phyloP scores from a whole-genome alignment of 2,329 filamentous ascomycete genomes.

The Metarhizium guizhouense region DNA sequence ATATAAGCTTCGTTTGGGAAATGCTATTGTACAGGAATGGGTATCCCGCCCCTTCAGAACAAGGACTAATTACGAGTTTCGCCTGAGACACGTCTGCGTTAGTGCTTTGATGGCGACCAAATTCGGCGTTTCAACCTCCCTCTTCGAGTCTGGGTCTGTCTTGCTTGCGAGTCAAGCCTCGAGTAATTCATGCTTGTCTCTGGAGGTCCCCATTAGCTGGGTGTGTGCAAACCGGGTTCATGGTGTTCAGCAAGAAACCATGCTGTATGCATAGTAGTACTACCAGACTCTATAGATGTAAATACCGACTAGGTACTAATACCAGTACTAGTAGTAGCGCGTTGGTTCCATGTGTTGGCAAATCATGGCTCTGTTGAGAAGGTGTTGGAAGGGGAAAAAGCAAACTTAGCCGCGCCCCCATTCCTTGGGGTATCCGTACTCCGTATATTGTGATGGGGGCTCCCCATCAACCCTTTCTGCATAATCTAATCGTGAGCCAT shows the following conservation, averaged over 20 bases:
- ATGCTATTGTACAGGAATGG: not conserved
- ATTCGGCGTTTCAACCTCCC: not conserved
- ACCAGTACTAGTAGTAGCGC: not conserved
- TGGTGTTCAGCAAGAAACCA: too few relatives aligned
- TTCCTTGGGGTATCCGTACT: not conserved
- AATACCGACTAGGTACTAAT: too few relatives aligned
- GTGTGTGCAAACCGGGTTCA: too few relatives aligned
- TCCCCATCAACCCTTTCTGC: too few relatives aligned
- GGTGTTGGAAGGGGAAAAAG: not conserved
- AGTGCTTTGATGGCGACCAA: not conserved
- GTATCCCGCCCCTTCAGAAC: not conserved
- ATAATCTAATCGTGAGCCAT: too few relatives aligned
- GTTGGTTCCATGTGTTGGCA: not conserved
- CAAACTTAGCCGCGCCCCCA: not conserved
- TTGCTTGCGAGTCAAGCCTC: not conserved
- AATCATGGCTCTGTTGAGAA: not conserved
- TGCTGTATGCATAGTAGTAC: too few relatives aligned
- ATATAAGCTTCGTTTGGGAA: not conserved
- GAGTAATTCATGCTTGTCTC: not conserved
- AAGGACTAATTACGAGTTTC: not conserved
- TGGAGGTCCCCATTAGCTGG: not conserved
- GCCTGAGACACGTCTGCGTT: slow-evolving; percentile 1
- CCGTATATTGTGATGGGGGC: not conserved
- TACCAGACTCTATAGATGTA: too few relatives aligned
- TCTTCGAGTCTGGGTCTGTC: slow-evolving; percentile 1